These are phyloP conservation scores for Glycine soja DNA, from an alignment of 306 rosid genomes.

Conservation along the genomic window DNA sequence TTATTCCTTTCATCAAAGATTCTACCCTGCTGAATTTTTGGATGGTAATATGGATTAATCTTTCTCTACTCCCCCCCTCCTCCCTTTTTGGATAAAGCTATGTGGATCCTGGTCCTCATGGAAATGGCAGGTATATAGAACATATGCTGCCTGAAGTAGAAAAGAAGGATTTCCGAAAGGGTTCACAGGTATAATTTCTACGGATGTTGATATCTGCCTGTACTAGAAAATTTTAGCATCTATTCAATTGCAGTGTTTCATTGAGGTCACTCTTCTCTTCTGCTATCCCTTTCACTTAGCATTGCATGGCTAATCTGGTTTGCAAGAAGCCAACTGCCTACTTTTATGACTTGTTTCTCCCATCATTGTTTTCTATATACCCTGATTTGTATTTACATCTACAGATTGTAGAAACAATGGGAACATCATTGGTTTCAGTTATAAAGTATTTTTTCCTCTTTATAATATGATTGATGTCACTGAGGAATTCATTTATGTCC, in stretches of 20 bases:
- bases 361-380: no score
- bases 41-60: slow-evolving; percentile 36
- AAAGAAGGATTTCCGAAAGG: slow-evolving; percentile 78
- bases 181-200: slow-evolving; percentile 78
- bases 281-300: slow-evolving; percentile 16
- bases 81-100: slow-evolving; percentile 52
- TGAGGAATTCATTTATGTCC: no score
- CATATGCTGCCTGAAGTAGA: slow-evolving; percentile 90
- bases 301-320: no score
- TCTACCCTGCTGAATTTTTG: slow-evolving; percentile 36
- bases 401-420: no score
- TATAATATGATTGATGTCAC: no score
- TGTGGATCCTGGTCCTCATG: slow-evolving; percentile 89
- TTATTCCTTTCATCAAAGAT: slow-evolving; percentile 23
- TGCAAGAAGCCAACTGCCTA: no score
- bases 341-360: no score
- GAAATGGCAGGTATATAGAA: slow-evolving; percentile 85
- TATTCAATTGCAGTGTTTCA: slow-evolving; percentile 32
- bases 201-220: slow-evolving; percentile 25
- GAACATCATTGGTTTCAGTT: no score
- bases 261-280: slow-evolving; percentile 24
- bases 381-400: no score
- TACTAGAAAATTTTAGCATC: slow-evolving; percentile 24
- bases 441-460: neutral
- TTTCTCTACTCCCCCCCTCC: slow-evolving; percentile 21